Percentiles rank a stretch among this genome's conserved stretches.
phyloP scores from a whole-genome alignment of 1,139 yeast genomes.

The Candida sp. region DNA sequence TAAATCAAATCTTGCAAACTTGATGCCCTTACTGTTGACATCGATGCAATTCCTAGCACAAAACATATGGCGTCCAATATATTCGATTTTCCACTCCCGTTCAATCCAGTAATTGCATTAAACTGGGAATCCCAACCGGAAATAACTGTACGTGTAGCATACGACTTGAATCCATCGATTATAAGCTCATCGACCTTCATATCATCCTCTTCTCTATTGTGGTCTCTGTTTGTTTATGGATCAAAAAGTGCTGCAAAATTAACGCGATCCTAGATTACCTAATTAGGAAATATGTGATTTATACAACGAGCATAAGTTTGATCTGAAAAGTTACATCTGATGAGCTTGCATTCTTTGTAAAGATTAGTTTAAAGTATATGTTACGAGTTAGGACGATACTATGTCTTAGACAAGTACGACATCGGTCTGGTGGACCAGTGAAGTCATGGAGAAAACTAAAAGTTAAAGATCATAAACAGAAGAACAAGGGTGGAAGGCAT shows the following conservation, averaged over 20 bases:
- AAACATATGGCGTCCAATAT: constrained; percentile 96
- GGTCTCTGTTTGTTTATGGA: neutral
- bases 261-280: constrained; percentile 2
- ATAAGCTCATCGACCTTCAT: constrained; percentile 97
- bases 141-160: constrained; percentile 95
- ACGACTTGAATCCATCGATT: constrained; percentile 96
- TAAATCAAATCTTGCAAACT: constrained; percentile 92
- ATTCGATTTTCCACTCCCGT: constrained; percentile 97
- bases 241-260: neutral
- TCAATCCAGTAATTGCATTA: constrained; percentile 96
- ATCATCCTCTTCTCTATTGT: constrained; percentile 1
- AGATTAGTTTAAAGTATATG: neutral
- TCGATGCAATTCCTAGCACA: constrained; percentile 94
- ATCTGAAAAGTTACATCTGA: neutral
- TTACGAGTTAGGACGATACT: neutral
- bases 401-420: neutral
- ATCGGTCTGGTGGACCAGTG: neutral
- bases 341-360: neutral
- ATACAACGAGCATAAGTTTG: neutral
- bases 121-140: constrained; percentile 95
- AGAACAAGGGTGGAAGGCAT: neutral
- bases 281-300: constrained; percentile 1
- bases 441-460: neutral
- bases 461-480: neutral
- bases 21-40: constrained; percentile 92